phyloP scores from a whole-genome alignment of 1,284 basidiomycete species.

The Entoloma clypeatum region DNA sequence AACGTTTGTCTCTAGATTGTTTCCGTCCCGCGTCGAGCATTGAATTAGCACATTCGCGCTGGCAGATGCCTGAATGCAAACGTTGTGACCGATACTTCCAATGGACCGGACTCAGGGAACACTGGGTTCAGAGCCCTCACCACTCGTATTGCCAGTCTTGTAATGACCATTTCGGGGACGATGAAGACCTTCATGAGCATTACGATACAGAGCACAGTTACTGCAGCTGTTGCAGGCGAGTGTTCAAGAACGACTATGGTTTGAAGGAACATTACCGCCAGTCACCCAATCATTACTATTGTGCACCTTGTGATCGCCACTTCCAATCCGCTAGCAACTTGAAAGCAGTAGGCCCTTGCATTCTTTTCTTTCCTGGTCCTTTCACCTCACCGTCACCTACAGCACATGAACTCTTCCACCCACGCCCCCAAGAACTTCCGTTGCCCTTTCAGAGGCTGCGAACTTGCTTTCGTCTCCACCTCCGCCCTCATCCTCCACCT shows the following conservation, averaged over 20 bases:
- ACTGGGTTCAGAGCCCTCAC: conserved; percentile 15
- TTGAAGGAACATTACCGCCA: conserved; percentile 47
- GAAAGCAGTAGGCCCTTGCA: conserved; percentile 20
- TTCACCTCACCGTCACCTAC: conserved; percentile 6
- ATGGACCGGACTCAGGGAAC: conserved; percentile 15
- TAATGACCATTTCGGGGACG: conserved; percentile 30
- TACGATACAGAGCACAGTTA: conserved; percentile 34
- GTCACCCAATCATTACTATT: conserved; percentile 41
- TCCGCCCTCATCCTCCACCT: conserved; percentile 24
- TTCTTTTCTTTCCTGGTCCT: not conserved
- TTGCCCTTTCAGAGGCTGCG: conserved; percentile 16
- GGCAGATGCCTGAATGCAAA: conserved; percentile 1
- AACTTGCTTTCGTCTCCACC: conserved; percentile 17
- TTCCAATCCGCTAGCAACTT: conserved; percentile 41
- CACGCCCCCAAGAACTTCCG: conserved; percentile 15
- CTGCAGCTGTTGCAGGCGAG: conserved; percentile 36
- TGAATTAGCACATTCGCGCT: not conserved
- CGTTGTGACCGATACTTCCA: not conserved
- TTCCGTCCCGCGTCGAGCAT: no score
- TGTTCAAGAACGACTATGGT: conserved; percentile 36
- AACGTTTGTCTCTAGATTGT: no score
- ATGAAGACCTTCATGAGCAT: conserved; percentile 29
- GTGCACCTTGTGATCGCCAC: conserved; percentile 37
- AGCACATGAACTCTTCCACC: conserved; percentile 19
- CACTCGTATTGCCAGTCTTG: conserved; percentile 30